Evolutionary conservation across 306 rosid genomes (phyloP), one percentile per base, ranked within the genome.

Genomic region (Biancaea sappan): DNA sequence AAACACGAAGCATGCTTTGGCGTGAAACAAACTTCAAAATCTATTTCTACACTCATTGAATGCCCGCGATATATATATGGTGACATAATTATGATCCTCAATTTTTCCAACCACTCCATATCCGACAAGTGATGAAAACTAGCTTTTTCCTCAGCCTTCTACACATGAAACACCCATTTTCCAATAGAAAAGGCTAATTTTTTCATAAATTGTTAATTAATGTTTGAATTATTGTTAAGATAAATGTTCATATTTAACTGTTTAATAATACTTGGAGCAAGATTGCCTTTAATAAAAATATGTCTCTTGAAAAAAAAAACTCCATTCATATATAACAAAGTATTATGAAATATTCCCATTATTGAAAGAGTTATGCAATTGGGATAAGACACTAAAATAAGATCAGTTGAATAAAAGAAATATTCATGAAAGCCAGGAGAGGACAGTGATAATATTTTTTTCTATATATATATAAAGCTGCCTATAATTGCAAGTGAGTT

Each of bases 1-100:
- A 35, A 50, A 80, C 77, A 75, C 64, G 74, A 26, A 53, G 9
- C 29, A 18, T 10, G 8, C 74, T 81, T 48, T 71, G 51, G 81
- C 80, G 77, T 76, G 81, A 76, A 65, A 47, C 75, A 71, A 71
- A 12, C 12, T 43, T 5, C 60, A 16, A 62, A 32, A 10, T 38
- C 24, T 15, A 18, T 18, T 1, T 19, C 3, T 19, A n/a, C 10
- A 19, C 28, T 51, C 57, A 9, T 13, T 56, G 31, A 10, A 8
- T 35, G 38, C 3, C 19, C 21, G 32, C 70, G n/a, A n/a, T n/a
- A 34, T 40, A 5, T 29, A 40, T 43, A 21, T 41, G 3, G 9
- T 25, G 15, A 57, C 53, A 41, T 44, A 40, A 72, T 71, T 54
- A 72, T 41, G 66, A 5, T 57, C 13, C 41, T 19, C n/a, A 38